Conservation (phyloP, 495 filamentous ascomycete genomes). For the Aspergillus haitiensis region DNA sequence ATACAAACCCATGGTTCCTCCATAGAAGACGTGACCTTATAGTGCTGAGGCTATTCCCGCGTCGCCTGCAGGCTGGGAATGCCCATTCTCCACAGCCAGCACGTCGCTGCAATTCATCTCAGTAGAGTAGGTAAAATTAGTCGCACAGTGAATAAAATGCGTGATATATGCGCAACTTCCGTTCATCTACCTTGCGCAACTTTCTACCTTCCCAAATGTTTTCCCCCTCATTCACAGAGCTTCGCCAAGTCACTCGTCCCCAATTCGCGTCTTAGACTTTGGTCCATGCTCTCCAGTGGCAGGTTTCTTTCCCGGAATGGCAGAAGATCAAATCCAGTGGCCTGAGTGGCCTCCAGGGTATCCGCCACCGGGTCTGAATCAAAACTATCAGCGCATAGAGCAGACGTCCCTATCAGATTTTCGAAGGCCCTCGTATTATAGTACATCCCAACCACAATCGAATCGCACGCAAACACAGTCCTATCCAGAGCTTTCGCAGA, state of each 20-base stretch:
- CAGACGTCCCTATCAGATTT: conserved; percentile 1
- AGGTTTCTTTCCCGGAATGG: not conserved
- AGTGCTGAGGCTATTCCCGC: no score
- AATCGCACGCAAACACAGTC: conserved; percentile 3
- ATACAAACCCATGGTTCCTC: not conserved
- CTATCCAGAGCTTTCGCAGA: conserved; percentile 8
- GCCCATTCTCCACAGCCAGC: no score
- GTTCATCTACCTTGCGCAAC: no score
- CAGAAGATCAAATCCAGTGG: conserved; percentile 1
- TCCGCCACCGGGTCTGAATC: conserved; percentile 1
- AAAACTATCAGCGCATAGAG: conserved; percentile 5
- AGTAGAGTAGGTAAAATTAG: no score
- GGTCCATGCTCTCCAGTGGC: not conserved
- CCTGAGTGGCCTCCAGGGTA: conserved; percentile 4
- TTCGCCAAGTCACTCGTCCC: no score
- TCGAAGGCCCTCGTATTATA: conserved; percentile 10
- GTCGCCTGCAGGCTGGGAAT: no score
- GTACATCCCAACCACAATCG: conserved; percentile 6
- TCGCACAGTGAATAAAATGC: no score
- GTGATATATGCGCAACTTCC: no score
- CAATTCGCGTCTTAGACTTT: not conserved
- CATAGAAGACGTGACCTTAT: not conserved
- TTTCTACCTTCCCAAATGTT: no score
- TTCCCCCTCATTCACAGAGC: no score
- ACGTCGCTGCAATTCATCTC: no score